phyloP scores from a whole-genome alignment of 2,329 filamentous ascomycete genomes.

The Fusarium brachygibbosum region DNA sequence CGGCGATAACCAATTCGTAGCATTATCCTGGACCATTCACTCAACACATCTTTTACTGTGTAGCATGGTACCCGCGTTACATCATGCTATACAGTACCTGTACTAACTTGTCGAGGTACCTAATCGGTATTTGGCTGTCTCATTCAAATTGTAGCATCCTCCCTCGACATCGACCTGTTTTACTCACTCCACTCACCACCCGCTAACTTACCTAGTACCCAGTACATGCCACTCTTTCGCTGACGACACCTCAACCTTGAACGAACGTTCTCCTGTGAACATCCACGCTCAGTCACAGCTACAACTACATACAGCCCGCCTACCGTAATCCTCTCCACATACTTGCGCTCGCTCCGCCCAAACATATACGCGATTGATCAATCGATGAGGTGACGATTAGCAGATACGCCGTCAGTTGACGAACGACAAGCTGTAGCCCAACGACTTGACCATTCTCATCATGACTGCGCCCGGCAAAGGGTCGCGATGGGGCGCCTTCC shows the following conservation, averaged over 20 bases:
- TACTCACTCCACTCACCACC: constrained; percentile 26
- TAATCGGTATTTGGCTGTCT: background rate
- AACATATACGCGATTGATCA: constrained; percentile 12
- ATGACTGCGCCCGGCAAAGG: constrained; percentile 66
- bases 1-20: background rate
- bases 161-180: background rate
- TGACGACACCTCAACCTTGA: constrained; percentile 40
- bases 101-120: background rate
- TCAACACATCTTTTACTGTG: background rate
- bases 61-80: background rate
- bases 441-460: constrained; percentile 30
- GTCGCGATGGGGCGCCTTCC: constrained; percentile 81
- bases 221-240: constrained; percentile 32
- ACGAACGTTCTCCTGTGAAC: constrained; percentile 26
- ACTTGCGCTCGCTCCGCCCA: constrained; percentile 2
- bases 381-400: constrained; percentile 43
- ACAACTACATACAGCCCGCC: background rate
- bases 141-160: constrained; percentile 1
- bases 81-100: background rate
- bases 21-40: background rate
- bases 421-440: constrained; percentile 26
- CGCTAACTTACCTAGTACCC: constrained; percentile 13
- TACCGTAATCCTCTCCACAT: background rate
- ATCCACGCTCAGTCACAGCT: constrained; percentile 13
- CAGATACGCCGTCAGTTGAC: constrained; percentile 42